Percentiles rank a stretch among this genome's conserved stretches.
Conservation (phyloP, 2,329 filamentous ascomycete species). For the Diplocarpon mali region DNA sequence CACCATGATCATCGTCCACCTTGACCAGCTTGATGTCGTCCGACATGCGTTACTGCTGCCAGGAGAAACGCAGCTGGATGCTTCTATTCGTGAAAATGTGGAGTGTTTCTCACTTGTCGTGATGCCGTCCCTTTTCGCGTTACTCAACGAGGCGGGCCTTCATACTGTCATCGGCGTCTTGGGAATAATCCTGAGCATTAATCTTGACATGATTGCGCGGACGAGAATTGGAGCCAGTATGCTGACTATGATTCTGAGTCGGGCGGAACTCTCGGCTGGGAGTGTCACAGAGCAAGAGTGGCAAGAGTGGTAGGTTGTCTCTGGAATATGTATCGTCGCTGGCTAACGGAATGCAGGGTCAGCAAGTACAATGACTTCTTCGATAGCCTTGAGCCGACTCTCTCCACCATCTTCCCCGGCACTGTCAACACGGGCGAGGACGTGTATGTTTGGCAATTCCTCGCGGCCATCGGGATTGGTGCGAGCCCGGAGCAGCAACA, state of each 20-base stretch:
- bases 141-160: constrained; percentile 82
- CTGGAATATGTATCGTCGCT: neutral
- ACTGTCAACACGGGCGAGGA: constrained; percentile 86
- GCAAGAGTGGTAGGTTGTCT: constrained; percentile 58
- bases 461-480: constrained; percentile 88
- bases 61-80: constrained; percentile 62
- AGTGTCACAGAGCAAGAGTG: constrained; percentile 60
- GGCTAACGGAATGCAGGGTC: constrained; percentile 41
- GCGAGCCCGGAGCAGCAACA: constrained; percentile 93
- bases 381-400: constrained; percentile 70
- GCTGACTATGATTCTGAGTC: constrained; percentile 86
- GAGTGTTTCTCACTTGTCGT: constrained; percentile 83
- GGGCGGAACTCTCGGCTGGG: constrained; percentile 75
- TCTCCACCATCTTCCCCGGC: constrained; percentile 81
- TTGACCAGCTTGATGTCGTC: constrained; percentile 86
- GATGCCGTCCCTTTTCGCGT: constrained; percentile 80
- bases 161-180: constrained; percentile 86
- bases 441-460: constrained; percentile 95
- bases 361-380: constrained; percentile 79
- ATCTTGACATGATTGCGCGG: constrained; percentile 72
- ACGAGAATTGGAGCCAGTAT: constrained; percentile 83
- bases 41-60: constrained; percentile 64
- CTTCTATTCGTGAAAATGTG: constrained; percentile 76
- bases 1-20: constrained; percentile 89
- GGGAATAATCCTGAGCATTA: constrained; percentile 70